Evolutionary conservation across 1,284 basidiomycete genomes (phyloP).

Genomic region (Meira nashicola): DNA sequence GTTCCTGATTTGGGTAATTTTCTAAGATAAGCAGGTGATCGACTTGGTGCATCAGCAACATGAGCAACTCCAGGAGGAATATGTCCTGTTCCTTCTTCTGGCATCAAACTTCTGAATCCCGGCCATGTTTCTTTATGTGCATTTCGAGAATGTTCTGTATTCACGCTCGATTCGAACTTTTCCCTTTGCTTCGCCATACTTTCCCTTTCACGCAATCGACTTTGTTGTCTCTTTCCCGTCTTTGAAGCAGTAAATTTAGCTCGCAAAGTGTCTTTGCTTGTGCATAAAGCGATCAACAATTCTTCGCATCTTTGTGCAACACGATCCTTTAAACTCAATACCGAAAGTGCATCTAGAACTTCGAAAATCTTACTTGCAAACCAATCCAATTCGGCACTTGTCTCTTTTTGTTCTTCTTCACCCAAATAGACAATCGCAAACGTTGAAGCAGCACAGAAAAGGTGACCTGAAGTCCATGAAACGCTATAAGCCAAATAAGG

Average conservation of each 20-base stretch:
- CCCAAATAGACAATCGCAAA: slow-evolving; percentile 10
- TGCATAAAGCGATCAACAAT: slow-evolving; percentile 3
- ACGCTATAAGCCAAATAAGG: not conserved
- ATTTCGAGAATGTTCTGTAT: no score
- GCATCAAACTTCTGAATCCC: no score
- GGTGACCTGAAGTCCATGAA: not conserved
- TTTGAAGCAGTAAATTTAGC: not conserved
- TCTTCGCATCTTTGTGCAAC: slow-evolving; percentile 8
- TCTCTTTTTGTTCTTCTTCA: not conserved
- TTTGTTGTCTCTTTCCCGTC: not conserved
- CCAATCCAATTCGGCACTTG: slow-evolving; percentile 1
- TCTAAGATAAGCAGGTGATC: no score
- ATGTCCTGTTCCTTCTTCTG: no score
- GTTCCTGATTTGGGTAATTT: no score
- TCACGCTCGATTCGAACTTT: no score
- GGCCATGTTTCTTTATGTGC: no score
- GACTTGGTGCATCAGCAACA: no score
- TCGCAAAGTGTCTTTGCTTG: not conserved
- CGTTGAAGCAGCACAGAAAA: slow-evolving; percentile 7
- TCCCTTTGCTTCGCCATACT: no score
- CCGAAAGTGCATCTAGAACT: slow-evolving; percentile 5
- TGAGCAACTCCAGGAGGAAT: no score
- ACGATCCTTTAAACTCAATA: slow-evolving; percentile 4
- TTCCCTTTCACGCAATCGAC: no score
- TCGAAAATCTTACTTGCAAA: slow-evolving; percentile 10